Evolutionary conservation across 768 basidiomycete genomes (phyloP).

Genomic region (Serpula lacrymans): DNA sequence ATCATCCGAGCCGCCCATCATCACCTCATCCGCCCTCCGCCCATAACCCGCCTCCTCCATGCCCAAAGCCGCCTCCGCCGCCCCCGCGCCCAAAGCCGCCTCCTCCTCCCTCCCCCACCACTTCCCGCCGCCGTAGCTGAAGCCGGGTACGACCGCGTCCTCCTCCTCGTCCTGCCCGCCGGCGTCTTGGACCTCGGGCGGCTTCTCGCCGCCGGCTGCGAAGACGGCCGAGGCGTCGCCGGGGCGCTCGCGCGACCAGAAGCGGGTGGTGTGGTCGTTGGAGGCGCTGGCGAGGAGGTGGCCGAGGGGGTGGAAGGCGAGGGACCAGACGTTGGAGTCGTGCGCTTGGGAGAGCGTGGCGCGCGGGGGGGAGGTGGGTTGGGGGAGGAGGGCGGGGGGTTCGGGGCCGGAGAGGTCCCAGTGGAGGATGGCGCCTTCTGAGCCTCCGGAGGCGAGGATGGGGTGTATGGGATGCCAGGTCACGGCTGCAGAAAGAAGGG

Average conservation of each 20-base stretch:
- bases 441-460: slow-evolving; percentile 88
- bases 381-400: slow-evolving; percentile 33
- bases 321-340: slow-evolving; percentile 96
- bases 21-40: slow-evolving; percentile 33
- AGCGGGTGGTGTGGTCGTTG: slow-evolving; percentile 99
- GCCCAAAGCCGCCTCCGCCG: slow-evolving; percentile 13
- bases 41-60: slow-evolving; percentile 44
- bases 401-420: slow-evolving; percentile 83
- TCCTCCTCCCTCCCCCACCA: too few relatives aligned
- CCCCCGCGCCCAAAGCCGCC: slow-evolving; percentile 21
- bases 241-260: slow-evolving; percentile 92
- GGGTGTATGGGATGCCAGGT: slow-evolving; percentile 97
- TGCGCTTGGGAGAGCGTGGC: slow-evolving; percentile 93
- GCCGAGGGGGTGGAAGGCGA: slow-evolving; percentile 93
- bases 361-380: slow-evolving; percentile 55
- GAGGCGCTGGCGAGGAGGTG: slow-evolving; percentile 91
- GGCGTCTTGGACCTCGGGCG: slow-evolving; percentile 61
- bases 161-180: slow-evolving; percentile 70
- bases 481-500: slow-evolving; percentile 50
- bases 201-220: slow-evolving; percentile 80
- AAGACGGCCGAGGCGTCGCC: slow-evolving; percentile 80
- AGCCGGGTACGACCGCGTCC: slow-evolving; percentile 71
- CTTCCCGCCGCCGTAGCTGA: slow-evolving; percentile 48
- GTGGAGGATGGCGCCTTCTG: slow-evolving; percentile 90
- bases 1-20: slow-evolving; percentile 43